Evolutionary conservation across 345 rosid species (phyloP).

Genomic region (Durio zibethinus): DNA sequence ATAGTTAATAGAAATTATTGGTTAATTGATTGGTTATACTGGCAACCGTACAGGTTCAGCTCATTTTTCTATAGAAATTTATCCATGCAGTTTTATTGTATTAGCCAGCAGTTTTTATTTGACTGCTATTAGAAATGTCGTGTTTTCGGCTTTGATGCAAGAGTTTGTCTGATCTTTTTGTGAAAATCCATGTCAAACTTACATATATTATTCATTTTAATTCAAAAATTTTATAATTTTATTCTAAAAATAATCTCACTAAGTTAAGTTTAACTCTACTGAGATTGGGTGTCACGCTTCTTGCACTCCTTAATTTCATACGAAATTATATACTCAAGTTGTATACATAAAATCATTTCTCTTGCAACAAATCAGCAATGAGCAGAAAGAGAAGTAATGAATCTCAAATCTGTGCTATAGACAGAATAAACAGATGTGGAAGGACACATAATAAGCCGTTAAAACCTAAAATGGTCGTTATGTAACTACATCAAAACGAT

Average conservation of each 20-base stretch:
- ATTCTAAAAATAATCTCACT: too few relatives aligned
- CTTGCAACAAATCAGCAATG: background rate
- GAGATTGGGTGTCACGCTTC: too few relatives aligned
- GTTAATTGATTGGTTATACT: too few relatives aligned
- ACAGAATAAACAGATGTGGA: background rate
- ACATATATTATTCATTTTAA: too few relatives aligned
- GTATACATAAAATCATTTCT: background rate
- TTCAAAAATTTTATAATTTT: too few relatives aligned
- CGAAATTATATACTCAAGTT: too few relatives aligned
- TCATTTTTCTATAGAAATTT: background rate
- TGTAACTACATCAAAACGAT: background rate
- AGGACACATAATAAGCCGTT: background rate
- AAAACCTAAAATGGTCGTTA: background rate
- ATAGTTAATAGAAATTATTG: too few relatives aligned
- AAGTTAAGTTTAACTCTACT: too few relatives aligned
- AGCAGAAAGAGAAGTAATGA: background rate
- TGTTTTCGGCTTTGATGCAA: background rate
- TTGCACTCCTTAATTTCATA: too few relatives aligned
- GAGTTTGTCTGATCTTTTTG: background rate
- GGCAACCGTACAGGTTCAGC: background rate
- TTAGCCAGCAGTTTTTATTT: background rate
- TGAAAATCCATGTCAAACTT: too few relatives aligned
- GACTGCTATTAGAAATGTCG: background rate
- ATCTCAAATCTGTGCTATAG: background rate
- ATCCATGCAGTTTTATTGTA: background rate